These are phyloP conservation scores for Nelumbo lutea DNA, from an alignment of 164 flowering plant species.

Conservation along the genomic window DNA sequence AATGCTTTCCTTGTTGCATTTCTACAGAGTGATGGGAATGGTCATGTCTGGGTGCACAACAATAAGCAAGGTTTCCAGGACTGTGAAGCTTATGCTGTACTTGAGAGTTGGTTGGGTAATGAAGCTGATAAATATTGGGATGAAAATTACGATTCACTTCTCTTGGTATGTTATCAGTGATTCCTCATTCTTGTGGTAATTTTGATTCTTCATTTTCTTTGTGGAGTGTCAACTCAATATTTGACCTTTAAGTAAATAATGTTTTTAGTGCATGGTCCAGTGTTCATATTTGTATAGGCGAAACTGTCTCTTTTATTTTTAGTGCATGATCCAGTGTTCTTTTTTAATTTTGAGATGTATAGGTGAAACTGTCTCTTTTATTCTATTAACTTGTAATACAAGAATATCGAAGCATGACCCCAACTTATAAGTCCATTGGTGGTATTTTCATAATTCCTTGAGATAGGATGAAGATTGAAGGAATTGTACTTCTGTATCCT, in stretches of 20 bases:
- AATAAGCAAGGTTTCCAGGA: slow-evolving; percentile 60
- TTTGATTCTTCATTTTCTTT: not conserved
- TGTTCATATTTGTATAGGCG: too few species aligned
- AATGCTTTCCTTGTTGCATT: not conserved
- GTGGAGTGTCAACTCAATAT: not conserved
- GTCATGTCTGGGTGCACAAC: slow-evolving; percentile 42
- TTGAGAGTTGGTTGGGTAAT: slow-evolving; percentile 55
- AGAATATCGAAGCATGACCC: too few species aligned
- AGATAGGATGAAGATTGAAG: too few species aligned
- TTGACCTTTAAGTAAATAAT: not conserved
- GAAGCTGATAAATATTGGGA: slow-evolving; percentile 47
- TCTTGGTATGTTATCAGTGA: slow-evolving; percentile 27
- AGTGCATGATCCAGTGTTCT: too few species aligned
- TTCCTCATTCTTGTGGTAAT: not conserved
- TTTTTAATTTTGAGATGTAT: too few species aligned
- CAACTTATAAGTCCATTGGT: too few species aligned
- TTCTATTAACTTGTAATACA: too few species aligned
- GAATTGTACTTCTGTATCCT: too few species aligned
- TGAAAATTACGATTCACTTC: slow-evolving; percentile 33
- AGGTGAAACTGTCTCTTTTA: too few species aligned
- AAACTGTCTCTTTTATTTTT: too few species aligned
- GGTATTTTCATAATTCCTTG: too few species aligned
- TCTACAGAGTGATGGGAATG: slow-evolving; percentile 35
- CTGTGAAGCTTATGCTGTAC: slow-evolving; percentile 50
- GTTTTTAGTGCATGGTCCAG: not conserved